Evolutionary conservation across 441 rosid species (phyloP), one percentile per base, ranked within the genome.

Genomic region (Pelargonium myrrhifolium): DNA sequence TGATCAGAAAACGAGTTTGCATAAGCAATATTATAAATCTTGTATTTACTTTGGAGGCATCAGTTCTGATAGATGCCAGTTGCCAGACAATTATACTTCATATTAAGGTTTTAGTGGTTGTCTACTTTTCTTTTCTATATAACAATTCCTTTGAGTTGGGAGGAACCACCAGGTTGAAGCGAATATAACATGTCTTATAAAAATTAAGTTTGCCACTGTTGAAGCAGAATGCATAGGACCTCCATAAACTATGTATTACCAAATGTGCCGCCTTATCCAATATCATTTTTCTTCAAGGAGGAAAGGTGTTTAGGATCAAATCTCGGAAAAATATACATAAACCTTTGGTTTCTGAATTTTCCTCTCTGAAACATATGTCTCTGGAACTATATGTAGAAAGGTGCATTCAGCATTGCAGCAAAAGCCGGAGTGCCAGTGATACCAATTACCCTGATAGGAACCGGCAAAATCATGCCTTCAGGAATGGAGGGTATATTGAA

Each of bases 351-450:
- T 58, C 62, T 20, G 24, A 21, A 10, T 58, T 58, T 58, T 58
- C 24, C 35, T 47, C 35, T 69, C 47, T 64, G 61, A 72, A 71
- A 43, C 64, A 70, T 64, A 62, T 55, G 42, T 17, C 65, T 69
- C 75, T 71, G 77, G 66, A 60, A 8, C 64, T 56, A 67, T 74
- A 18, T 76, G 72, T 77, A 90, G 98, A 93, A 84, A 85, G 98
- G 98, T 7, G 98, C 98, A 62, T 93, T 93, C 79, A 83, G 86
- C 14, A 67, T 93, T 49, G 98, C 98, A n/a, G 82, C 85, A 28
- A 93, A 90, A 87, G 84, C 89, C 0, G 77, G 83, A 71, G 98
- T 81, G 24, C 90, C 93, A 4, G 88, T 90, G 4, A 81, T 93
- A 22, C 98, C 97, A 7, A 82, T 93, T 66, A 88, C 98, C 63